phyloP scores from a whole-genome alignment of 2,329 filamentous ascomycete genomes.

The Ceratocystis papillata region DNA sequence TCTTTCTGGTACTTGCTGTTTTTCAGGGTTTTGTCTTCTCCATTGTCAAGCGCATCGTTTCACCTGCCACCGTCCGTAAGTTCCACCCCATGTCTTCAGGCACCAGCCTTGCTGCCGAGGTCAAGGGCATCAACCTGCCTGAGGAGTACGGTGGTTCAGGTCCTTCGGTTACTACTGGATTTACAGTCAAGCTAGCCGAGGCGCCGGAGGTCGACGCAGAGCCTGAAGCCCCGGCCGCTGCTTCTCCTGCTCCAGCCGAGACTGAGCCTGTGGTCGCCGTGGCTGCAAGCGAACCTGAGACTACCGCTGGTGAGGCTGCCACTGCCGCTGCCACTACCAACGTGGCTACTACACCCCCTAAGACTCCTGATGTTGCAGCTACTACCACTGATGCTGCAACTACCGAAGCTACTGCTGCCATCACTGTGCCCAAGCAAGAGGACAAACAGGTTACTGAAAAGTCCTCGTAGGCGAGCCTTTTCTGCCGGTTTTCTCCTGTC shows the following conservation, averaged over 20 bases:
- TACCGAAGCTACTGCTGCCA: conserved; percentile 15
- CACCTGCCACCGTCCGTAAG: conserved; percentile 63
- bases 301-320: neutral
- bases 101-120: conserved; percentile 51
- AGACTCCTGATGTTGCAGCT: neutral
- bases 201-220: conserved; percentile 19
- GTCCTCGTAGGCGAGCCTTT: conserved; percentile 24
- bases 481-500: conserved; percentile 19
- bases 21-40: conserved; percentile 59
- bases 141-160: conserved; percentile 70
- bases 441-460: conserved; percentile 25
- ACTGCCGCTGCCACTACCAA: neutral
- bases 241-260: conserved; percentile 10
- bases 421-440: conserved; percentile 18
- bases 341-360: neutral
- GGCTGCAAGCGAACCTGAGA: conserved; percentile 18
- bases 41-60: conserved; percentile 64
- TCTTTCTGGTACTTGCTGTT: neutral
- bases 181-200: conserved; percentile 29
- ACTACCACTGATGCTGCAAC: neutral
- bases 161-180: conserved; percentile 33
- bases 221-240: conserved; percentile 19
- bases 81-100: conserved; percentile 71
- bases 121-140: conserved; percentile 54
- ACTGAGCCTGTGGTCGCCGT: conserved; percentile 19